Evolutionary conservation across 768 basidiomycete species (phyloP), one percentile per base, ranked within the genome.

Genomic region (Pleurotus ostreatus): DNA sequence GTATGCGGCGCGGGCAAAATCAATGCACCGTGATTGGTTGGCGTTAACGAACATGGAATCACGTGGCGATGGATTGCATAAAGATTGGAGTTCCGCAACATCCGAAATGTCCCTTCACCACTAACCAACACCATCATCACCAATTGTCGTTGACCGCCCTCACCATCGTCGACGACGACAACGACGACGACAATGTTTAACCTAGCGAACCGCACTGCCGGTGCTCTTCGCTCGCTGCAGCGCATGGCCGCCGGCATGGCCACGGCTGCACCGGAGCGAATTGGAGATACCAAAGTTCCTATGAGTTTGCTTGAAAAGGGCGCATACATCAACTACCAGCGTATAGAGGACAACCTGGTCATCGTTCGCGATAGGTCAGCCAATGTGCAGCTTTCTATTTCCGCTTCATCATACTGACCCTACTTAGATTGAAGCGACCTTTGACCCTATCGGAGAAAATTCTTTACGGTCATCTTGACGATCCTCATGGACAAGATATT

Each of bases 401-500:
- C n/a, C 9, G 40, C 45, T 13, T 57, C 18, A 16, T 15, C 39
- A 53, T 51, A 37, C 59, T 66, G 49, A 55, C 39, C 25, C 43
- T 57, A 26, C 41, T 8, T 12, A 96, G 94, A 70, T 78, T 97
- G 63, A 83, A 88, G 65, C 90, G 93, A 37, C 94, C 94, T 43
- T 74, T 97, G 71, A 97, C 95, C 13, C 74, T 96, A 63, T 94
- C 95, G 57, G 95, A 98, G 74, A 97, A 98, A 84, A 89, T 97
- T 67, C 78, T 98, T 40, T 99, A 99, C 71, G 97, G 97, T 56
- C 97, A 99, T 78, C 82, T 98, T 63, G 96, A 98, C 73, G 91
- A 98, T 74, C 86, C 96, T 54, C 86, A 88, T 63, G 82, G 85
- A 66, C 92, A 94, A 71, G 92, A 95, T 66, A 90, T 99, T 67